These are phyloP conservation scores for Tetrahymena borealis DNA, from an alignment of 73 alveolate species.

Conservation along the genomic window DNA sequence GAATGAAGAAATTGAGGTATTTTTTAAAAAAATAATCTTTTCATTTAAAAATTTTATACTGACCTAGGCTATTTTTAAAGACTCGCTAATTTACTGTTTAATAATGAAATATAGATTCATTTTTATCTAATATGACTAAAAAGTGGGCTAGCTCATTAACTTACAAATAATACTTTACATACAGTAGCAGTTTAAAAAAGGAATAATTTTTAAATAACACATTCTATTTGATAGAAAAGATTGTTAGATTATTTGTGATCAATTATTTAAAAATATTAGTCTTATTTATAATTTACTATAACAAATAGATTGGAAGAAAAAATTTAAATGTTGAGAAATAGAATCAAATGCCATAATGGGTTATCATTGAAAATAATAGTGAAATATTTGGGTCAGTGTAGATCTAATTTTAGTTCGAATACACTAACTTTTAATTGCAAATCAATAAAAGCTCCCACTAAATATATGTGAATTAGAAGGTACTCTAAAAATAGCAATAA, in stretches of 20 bases:
- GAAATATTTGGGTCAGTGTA: neutral
- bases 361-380: neutral
- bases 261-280: neutral
- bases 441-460: neutral
- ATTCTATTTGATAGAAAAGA: no score
- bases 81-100: no score
- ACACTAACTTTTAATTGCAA: neutral
- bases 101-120: no score
- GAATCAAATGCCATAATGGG: neutral
- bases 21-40: neutral
- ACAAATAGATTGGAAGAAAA: neutral
- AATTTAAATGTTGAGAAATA: neutral
- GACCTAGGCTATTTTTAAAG: neutral
- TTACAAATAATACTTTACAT: no score
- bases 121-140: no score
- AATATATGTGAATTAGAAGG: neutral
- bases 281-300: neutral
- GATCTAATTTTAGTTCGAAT: neutral
- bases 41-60: neutral
- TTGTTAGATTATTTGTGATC: no score
- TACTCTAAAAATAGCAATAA: neutral
- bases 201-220: no score
- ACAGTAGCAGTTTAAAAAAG: no score
- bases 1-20: neutral
- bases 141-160: neutral